Evolutionary conservation across 208 protist genomes (phyloP), one percentile per base, ranked within the genome.

Genomic region (Trypanosomatidae sp.): DNA sequence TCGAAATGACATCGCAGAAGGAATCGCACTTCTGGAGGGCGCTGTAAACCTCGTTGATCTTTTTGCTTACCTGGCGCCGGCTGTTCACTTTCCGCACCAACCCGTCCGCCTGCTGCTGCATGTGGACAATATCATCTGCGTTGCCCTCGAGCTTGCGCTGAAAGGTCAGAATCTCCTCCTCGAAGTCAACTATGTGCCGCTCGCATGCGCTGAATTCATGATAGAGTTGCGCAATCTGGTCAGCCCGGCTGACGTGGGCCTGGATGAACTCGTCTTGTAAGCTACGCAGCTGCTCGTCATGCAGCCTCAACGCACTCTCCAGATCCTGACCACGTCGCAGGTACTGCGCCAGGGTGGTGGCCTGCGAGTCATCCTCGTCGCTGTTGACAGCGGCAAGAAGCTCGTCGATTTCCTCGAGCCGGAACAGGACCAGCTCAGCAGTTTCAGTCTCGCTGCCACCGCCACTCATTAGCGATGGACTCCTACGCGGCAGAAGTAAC

Each of bases 141-240:
- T 85, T 89, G 43, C 89, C 87, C n/a, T 89, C 84, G 9, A 96
- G 74, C 53, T 83, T 82, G 49, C 84, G 84, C 82, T 93, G 90
- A 74, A 95, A 93, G 12, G 76, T 72, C n/a, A 96, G 71, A 77
- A 96, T 96, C 65, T 92, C 86, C 33, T 83, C 84, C 56, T 96
- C 92, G 71, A 96, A 96, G 50, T 85, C 79, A 41, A 93, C 82
- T n/a, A 96, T 76, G 64, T 92, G 83, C 49, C 85, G 69, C 73
- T 96, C 92, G 71, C 87, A 95, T 49, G 68, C 81, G 36, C 72
- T 74, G 72, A 92, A 84, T 44, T 91, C 87, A 71, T 85, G 83
- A 76, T 91, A 96, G 50, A 94, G 74, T 46, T 85, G 52, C 49
- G 82, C 85, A 58, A 94, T 91, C 46, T 56, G 62, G 28, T 93